Percentiles rank a stretch among this genome's conserved stretches.
Conservation (phyloP, 345 rosid genomes). For the Brassica incana region DNA sequence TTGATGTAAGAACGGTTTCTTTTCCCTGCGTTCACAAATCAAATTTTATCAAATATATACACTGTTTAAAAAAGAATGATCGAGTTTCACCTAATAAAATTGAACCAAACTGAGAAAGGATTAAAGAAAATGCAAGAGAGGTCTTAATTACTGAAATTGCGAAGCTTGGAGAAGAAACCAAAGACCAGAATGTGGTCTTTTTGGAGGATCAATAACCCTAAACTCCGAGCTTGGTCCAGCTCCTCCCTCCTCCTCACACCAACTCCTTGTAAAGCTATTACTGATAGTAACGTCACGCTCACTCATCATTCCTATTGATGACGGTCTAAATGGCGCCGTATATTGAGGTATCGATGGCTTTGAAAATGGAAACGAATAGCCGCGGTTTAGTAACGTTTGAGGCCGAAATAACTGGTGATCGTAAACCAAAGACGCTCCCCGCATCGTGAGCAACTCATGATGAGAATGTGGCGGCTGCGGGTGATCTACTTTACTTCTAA, state of each 20-base stretch:
- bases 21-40: constrained; percentile 57
- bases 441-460: constrained; percentile 27
- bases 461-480: constrained; percentile 13
- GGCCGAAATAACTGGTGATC: constrained; percentile 30
- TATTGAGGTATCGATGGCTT: constrained; percentile 53
- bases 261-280: constrained; percentile 10
- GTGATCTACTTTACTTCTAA: constrained; percentile 19
- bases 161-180: constrained; percentile 95
- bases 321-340: constrained; percentile 53
- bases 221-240: constrained; percentile 70
- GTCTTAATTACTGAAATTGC: constrained; percentile 64
- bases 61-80: neutral
- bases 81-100: neutral
- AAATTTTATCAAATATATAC: neutral
- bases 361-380: constrained; percentile 21
- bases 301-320: constrained; percentile 40
- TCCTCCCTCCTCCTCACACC: constrained; percentile 17
- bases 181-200: constrained; percentile 79
- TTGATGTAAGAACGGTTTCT: constrained; percentile 87
- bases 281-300: constrained; percentile 22
- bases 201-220: constrained; percentile 72
- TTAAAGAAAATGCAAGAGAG: neutral
- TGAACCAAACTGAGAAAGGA: neutral
- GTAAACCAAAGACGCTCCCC: constrained; percentile 30
- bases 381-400: constrained; percentile 27